Evolutionary conservation across 345 rosid species (phyloP).

Genomic region (Excoecaria cochinchinensis): DNA sequence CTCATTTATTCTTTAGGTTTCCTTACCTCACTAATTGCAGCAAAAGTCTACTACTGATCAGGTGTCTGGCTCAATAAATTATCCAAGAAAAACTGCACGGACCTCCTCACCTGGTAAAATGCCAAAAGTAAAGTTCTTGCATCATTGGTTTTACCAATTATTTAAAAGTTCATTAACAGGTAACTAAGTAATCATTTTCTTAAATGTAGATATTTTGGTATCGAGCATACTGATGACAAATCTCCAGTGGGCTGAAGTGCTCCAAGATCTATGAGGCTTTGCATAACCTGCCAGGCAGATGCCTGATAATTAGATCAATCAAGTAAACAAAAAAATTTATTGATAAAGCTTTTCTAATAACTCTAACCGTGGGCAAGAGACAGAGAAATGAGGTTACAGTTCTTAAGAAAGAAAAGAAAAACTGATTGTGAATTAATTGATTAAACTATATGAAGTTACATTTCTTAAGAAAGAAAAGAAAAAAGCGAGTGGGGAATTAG

Average conservation of each 20-base stretch:
- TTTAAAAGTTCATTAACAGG: not conserved
- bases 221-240: conserved; percentile 65
- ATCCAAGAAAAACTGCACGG: conserved; percentile 91
- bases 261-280: conserved; percentile 75
- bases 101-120: conserved; percentile 74
- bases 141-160: not conserved
- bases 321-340: not conserved
- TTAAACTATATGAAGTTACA: not conserved
- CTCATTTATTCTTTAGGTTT: not conserved
- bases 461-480: not conserved
- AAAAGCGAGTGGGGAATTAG: not conserved
- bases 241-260: conserved; percentile 98
- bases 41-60: conserved; percentile 79
- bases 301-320: conserved; percentile 21
- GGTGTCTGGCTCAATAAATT: conserved; percentile 74
- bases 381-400: not conserved
- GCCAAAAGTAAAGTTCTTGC: not conserved
- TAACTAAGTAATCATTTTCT: not conserved
- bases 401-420: not conserved
- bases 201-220: not conserved
- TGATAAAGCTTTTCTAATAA: not conserved
- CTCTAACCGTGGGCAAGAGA: not conserved
- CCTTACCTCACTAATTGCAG: conserved; percentile 89
- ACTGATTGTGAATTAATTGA: not conserved
- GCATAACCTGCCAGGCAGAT: conserved; percentile 63